Conservation (phyloP, 768 basidiomycete species). For the Suillus weaverae region DNA sequence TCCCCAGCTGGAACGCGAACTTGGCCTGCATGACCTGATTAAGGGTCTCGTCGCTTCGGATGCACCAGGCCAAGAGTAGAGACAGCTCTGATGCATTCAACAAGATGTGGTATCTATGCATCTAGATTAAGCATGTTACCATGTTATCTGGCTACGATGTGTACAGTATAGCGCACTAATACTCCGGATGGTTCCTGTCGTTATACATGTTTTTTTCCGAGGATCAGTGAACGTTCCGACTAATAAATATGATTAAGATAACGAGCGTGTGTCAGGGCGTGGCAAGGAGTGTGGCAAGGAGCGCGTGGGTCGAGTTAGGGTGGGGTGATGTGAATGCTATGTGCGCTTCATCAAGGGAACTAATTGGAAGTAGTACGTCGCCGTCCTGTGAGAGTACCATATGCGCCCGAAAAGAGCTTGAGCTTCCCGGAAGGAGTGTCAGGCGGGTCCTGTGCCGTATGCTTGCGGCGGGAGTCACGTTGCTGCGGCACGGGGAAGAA, state of each 20-base stretch:
- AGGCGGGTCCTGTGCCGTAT: slow-evolving; percentile 10
- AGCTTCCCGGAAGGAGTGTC: slow-evolving; percentile 18
- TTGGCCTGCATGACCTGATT: slow-evolving; percentile 51
- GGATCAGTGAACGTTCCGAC: background rate
- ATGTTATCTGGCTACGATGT: background rate
- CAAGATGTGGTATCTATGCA: slow-evolving; percentile 4
- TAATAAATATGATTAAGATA: background rate
- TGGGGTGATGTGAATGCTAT: background rate
- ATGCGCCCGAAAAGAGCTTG: slow-evolving; percentile 29
- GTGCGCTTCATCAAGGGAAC: background rate
- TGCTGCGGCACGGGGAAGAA: slow-evolving; percentile 14
- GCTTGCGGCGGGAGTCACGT: slow-evolving; percentile 12
- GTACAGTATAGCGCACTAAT: slow-evolving; percentile 4
- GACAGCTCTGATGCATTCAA: background rate
- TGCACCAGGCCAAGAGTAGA: background rate
- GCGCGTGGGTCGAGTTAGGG: background rate
- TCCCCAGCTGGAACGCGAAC: slow-evolving; percentile 55
- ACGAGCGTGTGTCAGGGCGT: background rate
- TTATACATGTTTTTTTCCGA: background rate
- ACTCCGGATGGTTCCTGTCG: background rate
- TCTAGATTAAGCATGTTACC: background rate
- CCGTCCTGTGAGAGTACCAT: slow-evolving; percentile 18
- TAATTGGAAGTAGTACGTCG: slow-evolving; percentile 15
- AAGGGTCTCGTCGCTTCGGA: slow-evolving; percentile 30
- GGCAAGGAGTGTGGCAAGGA: background rate